Conservation (phyloP, 176 grass and related monocot genomes). For the Stipa capillata region DNA sequence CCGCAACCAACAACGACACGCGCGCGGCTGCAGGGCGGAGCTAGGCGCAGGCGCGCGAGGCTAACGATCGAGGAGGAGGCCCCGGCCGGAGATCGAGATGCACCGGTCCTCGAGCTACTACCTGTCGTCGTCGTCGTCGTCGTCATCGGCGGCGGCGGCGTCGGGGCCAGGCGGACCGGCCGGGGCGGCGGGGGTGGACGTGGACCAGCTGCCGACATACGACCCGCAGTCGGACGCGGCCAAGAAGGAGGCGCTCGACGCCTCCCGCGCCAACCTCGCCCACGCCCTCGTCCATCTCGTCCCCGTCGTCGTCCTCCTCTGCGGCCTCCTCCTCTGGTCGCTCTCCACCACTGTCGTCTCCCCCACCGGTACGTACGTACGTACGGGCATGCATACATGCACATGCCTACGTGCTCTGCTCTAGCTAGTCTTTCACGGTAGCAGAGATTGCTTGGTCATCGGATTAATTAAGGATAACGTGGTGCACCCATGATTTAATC, state of each 20-base stretch:
- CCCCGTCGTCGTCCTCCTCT: constrained; percentile 60
- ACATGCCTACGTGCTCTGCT: background rate
- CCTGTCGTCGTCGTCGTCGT: background rate
- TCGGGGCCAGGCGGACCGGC: constrained; percentile 11
- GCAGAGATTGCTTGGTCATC: background rate
- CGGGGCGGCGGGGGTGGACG: constrained; percentile 23
- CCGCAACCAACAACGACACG: no score
- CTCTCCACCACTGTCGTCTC: constrained; percentile 30
- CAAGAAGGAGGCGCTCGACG: constrained; percentile 67
- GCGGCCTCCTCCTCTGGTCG: constrained; percentile 66
- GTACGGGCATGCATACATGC: background rate
- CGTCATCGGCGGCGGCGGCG: background rate
- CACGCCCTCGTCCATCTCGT: constrained; percentile 58
- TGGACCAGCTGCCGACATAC: constrained; percentile 55
- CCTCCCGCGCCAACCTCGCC: constrained; percentile 35
- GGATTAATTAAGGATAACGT: background rate
- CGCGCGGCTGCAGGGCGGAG: no score
- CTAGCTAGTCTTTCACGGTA: no score
- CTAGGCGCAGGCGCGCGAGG: background rate
- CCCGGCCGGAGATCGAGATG: constrained; percentile 2
- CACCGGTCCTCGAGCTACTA: constrained; percentile 43
- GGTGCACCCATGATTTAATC: background rate
- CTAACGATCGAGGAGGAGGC: background rate
- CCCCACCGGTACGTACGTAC: background rate
- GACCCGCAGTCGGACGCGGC: constrained; percentile 43